Conservation (phyloP, 371 early-diverging fungal genomes). For the Mortierella sp. region DNA sequence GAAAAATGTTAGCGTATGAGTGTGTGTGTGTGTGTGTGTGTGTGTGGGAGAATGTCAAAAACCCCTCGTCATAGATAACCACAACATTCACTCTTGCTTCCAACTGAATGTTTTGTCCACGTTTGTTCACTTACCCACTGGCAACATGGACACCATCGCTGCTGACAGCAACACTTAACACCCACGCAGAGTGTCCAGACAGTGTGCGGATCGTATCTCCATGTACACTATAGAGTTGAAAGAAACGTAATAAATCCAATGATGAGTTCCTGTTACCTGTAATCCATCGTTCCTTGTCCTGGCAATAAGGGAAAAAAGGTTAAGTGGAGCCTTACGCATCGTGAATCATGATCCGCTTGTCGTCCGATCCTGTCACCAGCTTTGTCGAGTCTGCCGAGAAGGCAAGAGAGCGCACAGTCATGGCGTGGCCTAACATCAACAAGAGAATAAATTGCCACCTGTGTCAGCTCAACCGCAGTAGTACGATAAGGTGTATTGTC, state of each 20-base stretch:
- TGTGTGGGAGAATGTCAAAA: not conserved
- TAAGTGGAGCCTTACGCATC: conserved; percentile 69
- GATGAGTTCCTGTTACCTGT: too few species aligned
- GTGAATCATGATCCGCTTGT: conserved; percentile 85
- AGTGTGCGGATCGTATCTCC: conserved; percentile 81
- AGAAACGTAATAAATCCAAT: not conserved
- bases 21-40: too few species aligned
- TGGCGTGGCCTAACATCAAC: conserved; percentile 72
- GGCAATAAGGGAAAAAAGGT: too few species aligned
- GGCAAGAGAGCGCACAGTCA: conserved; percentile 78
- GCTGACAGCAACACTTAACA: conserved; percentile 77
- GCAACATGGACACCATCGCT: conserved; percentile 82
- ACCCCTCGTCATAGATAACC: not conserved
- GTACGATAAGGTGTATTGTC: not conserved
- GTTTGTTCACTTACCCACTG: conserved; percentile 69
- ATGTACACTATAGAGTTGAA: conserved; percentile 58
- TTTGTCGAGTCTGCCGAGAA: conserved; percentile 82
- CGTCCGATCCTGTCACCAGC: conserved; percentile 84
- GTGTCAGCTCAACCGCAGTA: not conserved
- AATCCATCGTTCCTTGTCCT: too few species aligned
- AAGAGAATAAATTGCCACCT: not conserved
- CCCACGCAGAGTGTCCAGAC: conserved; percentile 84
- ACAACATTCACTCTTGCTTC: not conserved
- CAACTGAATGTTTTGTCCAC: too few species aligned
- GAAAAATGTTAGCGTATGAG: not conserved